Base-by-base conservation (phyloP, 352 stramenopile species). In the Globisporangium mamillatum region DNA sequence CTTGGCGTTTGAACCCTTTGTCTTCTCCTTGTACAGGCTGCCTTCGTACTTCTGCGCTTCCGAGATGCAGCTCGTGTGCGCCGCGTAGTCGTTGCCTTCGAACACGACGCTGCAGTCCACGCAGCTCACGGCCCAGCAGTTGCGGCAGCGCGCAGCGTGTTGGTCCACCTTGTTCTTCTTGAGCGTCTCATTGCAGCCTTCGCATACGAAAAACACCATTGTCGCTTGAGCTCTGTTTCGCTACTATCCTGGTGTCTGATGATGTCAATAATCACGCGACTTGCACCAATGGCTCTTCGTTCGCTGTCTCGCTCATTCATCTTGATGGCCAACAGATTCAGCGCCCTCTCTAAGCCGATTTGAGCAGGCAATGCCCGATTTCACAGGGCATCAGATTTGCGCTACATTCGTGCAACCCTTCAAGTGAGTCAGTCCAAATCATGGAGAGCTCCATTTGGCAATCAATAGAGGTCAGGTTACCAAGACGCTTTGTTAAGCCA, bases 21-120 rank as follows among this genome's bases (percentile, higher is more conserved):
- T 75, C 72, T 91, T 85, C 58, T 82, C 79, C 24, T 79, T 79
- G 80, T 94, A 98, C 54, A 98, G 66, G 65, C 77, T 81, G 63
- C 92, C 91, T 69, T 98, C 84, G 79, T 98, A 98, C 79, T 98
- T 98, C 67, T 98, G 86, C 18, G 93, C 94, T 73, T 98, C 94
- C 7, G 91, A 97, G 56, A 98, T 90, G 78, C 94, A 98, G 53
- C 86, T 96, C 63, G 86, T 96, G 77, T 98, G 94, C 36, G 81
- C 75, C 20, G 82, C 76, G 75, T 98, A 98, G 75, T 91, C 82
- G 69, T 96, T 89, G 63, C 90, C 91, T 59, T 96, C 74, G 77
- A 97, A 98, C 52, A 94, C 86, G 54, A 93, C 77, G 70, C 84
- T 94, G 77, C 94, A 98, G 77, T 98, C 94, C 18, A 98, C 92